Evolutionary conservation across 805 yeast species (phyloP).

Genomic region (Zygosaccharomyces lentus): DNA sequence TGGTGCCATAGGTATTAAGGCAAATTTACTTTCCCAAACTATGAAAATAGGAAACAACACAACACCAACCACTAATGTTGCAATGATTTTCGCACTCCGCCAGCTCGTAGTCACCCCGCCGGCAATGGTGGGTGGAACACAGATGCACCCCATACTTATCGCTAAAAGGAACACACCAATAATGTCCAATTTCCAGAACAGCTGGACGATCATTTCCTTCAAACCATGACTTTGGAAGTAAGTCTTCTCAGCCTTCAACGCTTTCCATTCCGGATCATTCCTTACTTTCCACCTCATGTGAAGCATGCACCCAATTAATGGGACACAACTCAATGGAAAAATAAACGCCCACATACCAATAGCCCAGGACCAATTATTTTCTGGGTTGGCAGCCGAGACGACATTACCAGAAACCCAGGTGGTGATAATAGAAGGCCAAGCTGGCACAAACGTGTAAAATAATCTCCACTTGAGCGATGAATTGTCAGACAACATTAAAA

Average conservation of each 20-base stretch:
- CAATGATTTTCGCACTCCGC: conserved; percentile 61
- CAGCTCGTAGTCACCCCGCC: conserved; percentile 57
- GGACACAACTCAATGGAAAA: conserved; percentile 60
- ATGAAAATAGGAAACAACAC: conserved; percentile 54
- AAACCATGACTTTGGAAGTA: conserved; percentile 39
- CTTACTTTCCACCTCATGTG: conserved; percentile 56
- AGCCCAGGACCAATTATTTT: conserved; percentile 60
- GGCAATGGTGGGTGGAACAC: conserved; percentile 72
- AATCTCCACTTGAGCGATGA: conserved; percentile 71
- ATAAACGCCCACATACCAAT: conserved; percentile 79
- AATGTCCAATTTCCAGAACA: conserved; percentile 63
- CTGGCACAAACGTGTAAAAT: conserved; percentile 57
- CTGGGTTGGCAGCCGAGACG: conserved; percentile 36
- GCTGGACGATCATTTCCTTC: conserved; percentile 30
- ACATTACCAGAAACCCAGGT: conserved; percentile 74
- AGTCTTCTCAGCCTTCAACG: conserved; percentile 39
- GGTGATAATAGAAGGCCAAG: conserved; percentile 69
- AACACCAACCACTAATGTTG: conserved; percentile 65
- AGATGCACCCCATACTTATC: conserved; percentile 55
- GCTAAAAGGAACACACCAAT: conserved; percentile 56
- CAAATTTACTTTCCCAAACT: conserved; percentile 52
- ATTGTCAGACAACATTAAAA: conserved; percentile 60
- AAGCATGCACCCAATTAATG: conserved; percentile 48
- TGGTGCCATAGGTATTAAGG: conserved; percentile 63
- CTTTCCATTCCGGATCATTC: conserved; percentile 49